Conservation (phyloP, 768 basidiomycete species). For the Boletus sensibilis region DNA sequence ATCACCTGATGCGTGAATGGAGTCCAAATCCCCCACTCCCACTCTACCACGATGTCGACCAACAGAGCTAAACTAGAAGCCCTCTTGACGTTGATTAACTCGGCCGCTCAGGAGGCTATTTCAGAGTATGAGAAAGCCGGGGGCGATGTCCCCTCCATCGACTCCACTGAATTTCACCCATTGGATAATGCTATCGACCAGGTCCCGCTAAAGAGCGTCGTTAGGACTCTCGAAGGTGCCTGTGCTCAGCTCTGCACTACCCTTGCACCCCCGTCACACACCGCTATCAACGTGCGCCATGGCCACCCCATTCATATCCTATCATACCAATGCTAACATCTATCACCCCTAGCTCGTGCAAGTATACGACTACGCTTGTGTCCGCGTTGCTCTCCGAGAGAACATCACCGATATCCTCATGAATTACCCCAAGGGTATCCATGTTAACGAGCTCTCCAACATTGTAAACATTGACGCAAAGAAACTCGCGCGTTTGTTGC, state of each 20-base stretch:
- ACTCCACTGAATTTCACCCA: slow-evolving; percentile 34
- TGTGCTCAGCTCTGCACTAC: slow-evolving; percentile 36
- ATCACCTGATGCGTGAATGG: background rate
- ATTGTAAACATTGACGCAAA: slow-evolving; percentile 18
- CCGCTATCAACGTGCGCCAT: slow-evolving; percentile 31
- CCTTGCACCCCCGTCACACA: slow-evolving; percentile 36
- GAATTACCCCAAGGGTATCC: slow-evolving; percentile 31
- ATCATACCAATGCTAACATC: background rate
- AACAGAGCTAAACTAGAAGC: slow-evolving; percentile 26
- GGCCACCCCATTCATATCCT: background rate
- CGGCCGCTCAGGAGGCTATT: slow-evolving; percentile 33
- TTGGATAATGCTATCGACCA: slow-evolving; percentile 32
- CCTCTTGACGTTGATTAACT: slow-evolving; percentile 33
- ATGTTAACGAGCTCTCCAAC: slow-evolving; percentile 29
- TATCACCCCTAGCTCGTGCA: slow-evolving; percentile 22
- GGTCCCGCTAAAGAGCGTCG: slow-evolving; percentile 21
- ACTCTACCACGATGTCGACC: slow-evolving; percentile 13
- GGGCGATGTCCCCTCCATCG: slow-evolving; percentile 33
- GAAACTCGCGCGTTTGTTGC: slow-evolving; percentile 33
- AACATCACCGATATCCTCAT: slow-evolving; percentile 30
- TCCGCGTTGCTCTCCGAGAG: slow-evolving; percentile 29
- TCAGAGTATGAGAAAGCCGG: slow-evolving; percentile 33
- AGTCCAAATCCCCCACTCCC: background rate
- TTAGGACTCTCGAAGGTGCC: slow-evolving; percentile 36
- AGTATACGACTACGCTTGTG: slow-evolving; percentile 29